Percentiles rank a stretch among this genome's conserved stretches.
Evolutionary conservation across 2,329 filamentous ascomycete genomes (phyloP).

Genomic region (Fusarium abutilonis): DNA sequence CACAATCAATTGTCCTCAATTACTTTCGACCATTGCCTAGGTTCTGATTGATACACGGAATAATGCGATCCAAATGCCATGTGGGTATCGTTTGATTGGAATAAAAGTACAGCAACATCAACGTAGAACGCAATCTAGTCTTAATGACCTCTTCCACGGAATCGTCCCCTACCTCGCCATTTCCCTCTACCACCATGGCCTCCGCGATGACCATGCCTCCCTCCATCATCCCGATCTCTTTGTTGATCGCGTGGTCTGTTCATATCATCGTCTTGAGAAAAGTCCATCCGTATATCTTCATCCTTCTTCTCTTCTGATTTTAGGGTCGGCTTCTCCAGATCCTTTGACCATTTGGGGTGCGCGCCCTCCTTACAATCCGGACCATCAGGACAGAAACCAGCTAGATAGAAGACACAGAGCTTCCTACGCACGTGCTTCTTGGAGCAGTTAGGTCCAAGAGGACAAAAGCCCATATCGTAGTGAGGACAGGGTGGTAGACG

Average conservation of each 20-base stretch:
- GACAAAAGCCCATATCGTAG: conserved; percentile 95
- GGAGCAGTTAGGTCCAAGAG: conserved; percentile 84
- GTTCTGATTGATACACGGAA: not conserved
- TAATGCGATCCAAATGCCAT: not conserved
- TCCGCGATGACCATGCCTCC: conserved; percentile 48
- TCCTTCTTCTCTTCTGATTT: conserved; percentile 73
- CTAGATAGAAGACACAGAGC: conserved; percentile 86
- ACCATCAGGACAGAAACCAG: conserved; percentile 92
- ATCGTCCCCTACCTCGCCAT: conserved; percentile 53
- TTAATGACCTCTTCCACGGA: conserved; percentile 50
- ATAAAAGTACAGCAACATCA: conserved; percentile 18
- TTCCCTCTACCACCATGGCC: conserved; percentile 48
- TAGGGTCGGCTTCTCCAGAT: conserved; percentile 78
- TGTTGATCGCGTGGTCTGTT: conserved; percentile 50
- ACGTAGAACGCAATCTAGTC: not conserved
- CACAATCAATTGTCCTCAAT: conserved; percentile 16
- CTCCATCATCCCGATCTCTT: conserved; percentile 46
- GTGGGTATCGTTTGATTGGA: conserved; percentile 32
- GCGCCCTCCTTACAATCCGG: conserved; percentile 79
- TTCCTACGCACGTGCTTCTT: conserved; percentile 88
- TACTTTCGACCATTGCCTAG: conserved; percentile 1
- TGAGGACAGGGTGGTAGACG: conserved; percentile 84
- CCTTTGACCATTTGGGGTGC: conserved; percentile 82
- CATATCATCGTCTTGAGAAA: conserved; percentile 51
- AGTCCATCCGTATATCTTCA: conserved; percentile 52